Base-by-base conservation (phyloP, 1,284 basidiomycete species). In the Rhodotorula sp. region DNA sequence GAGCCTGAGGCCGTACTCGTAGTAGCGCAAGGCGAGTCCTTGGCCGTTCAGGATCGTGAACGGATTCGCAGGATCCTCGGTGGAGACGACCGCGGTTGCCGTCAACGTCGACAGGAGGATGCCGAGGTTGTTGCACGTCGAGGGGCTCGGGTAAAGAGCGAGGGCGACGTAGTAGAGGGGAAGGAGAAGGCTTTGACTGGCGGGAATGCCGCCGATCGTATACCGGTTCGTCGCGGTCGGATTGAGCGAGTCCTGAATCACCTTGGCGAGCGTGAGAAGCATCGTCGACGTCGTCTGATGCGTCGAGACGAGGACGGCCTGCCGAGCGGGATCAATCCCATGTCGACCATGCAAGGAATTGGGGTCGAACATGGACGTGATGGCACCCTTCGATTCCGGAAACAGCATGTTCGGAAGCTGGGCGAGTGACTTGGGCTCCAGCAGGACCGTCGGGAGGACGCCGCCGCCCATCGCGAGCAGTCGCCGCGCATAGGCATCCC, bases 61-160 rank as follows among this genome's bases (percentile, higher is more conserved):
- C 26, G 80, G 77, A 15, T 79, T 78, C 16, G 79, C 65, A 16
- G 75, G 59, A 61, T 77, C 75, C 21, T 71, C 80, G 23, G 26
- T 82, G 81, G 19, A 77, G 67, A 48, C 76, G 59, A 65, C 76
- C 0, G 80, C 79, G 10, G 80, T 78, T 2, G 81, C 68, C 56
- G 65, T 79, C 54, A 86, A 80, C 2, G 83, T 82, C 3, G 86
- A 85, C 6, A 88, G 79, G 38, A 88, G 79, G 69, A 88, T 87
- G 31, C 87, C 87, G 28, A 87, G 82, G 70, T 88, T 87, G 77
- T 88, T 88, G 80, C 84, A 85, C 6, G 85, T 85, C 60, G 85
- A 85, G 5, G 87, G 84, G 5, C 84, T 84, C 2, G 86, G 85
- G 72, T 82, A 82, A 60, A 87, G 80, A 5, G 86, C 83, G 7